Evolutionary conservation across 2,329 filamentous ascomycete species (phyloP).

Genomic region (Stagonosporopsis tanaceti): DNA sequence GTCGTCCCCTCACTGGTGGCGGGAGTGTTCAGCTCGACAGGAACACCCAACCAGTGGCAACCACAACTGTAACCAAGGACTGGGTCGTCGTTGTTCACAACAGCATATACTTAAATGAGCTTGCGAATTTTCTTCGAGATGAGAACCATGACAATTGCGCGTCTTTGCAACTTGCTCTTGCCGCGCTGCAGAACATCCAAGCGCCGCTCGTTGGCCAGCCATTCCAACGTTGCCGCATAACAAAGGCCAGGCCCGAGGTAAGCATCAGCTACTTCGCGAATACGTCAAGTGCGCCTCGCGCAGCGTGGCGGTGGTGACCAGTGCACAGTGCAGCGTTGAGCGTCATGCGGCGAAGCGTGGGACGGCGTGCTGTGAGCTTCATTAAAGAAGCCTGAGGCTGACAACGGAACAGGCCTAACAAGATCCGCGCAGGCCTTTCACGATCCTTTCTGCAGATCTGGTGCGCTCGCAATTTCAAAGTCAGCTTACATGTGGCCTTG

Average conservation of each 20-base stretch:
- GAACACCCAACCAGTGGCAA: slow-evolving; percentile 29
- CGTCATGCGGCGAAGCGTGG: slow-evolving; percentile 6
- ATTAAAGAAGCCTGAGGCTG: slow-evolving; percentile 32
- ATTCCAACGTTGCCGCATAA: slow-evolving; percentile 22
- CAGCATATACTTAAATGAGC: slow-evolving; percentile 34
- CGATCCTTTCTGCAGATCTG: slow-evolving; percentile 46
- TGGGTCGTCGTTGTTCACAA: slow-evolving; percentile 23
- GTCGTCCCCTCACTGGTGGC: slow-evolving; percentile 10
- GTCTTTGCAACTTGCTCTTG: slow-evolving; percentile 7
- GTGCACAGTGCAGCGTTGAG: slow-evolving; percentile 10
- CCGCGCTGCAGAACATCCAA: slow-evolving; percentile 4
- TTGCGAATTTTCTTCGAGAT: neutral
- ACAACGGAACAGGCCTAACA: slow-evolving; percentile 40
- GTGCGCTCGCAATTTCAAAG: slow-evolving; percentile 43
- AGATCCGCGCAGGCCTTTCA: slow-evolving; percentile 39
- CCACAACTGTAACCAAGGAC: slow-evolving; percentile 35
- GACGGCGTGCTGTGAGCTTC: slow-evolving; percentile 7
- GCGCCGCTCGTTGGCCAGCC: slow-evolving; percentile 27
- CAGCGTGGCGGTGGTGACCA: slow-evolving; percentile 7
- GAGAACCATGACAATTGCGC: slow-evolving; percentile 1
- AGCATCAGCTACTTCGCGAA: slow-evolving; percentile 24
- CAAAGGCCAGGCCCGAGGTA: slow-evolving; percentile 24
- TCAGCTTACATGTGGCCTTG: slow-evolving; percentile 50
- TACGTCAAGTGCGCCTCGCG: slow-evolving; percentile 18
- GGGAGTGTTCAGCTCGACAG: slow-evolving; percentile 40